A percentile compares a stretch with the other conserved stretches of the same genome.
Evolutionary conservation across 208 protist species (phyloP).

Genomic region (Balamuthia mandrillaris): DNA sequence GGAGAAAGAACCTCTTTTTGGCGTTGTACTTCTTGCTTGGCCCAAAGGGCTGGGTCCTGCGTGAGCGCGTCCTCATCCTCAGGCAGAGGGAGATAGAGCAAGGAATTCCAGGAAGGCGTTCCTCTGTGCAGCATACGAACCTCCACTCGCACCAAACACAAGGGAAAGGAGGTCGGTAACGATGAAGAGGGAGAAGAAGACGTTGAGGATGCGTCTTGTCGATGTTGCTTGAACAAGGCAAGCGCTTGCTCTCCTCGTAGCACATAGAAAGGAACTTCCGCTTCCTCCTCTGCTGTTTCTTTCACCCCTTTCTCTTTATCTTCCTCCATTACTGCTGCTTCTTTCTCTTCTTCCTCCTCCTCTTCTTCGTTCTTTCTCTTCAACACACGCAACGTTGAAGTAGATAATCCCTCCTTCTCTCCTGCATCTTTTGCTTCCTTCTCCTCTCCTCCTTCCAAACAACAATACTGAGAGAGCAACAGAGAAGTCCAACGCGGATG

Average conservation of each 20-base stretch:
- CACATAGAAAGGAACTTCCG: neutral
- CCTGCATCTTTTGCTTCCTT: neutral
- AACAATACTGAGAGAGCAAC: neutral
- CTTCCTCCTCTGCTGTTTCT: neutral
- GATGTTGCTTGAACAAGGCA: neutral
- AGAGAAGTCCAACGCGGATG: conserved; percentile 31
- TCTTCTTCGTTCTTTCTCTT: conserved; percentile 17
- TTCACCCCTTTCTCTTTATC: neutral
- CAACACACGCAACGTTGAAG: too few relatives aligned
- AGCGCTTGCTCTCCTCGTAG: neutral
- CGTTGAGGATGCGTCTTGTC: neutral
- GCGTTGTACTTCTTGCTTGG: too few relatives aligned
- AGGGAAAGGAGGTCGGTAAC: neutral
- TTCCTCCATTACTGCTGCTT: neutral
- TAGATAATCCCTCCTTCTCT: too few relatives aligned
- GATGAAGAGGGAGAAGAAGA: neutral
- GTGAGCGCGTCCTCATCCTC: too few relatives aligned
- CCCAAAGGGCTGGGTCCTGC: too few relatives aligned
- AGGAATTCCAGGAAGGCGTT: conserved; percentile 39
- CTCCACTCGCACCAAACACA: conserved; percentile 30
- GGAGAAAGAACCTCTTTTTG: too few relatives aligned
- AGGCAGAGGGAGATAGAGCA: conserved; percentile 45
- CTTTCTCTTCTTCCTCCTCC: neutral
- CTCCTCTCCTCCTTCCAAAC: neutral
- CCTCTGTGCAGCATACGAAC: conserved; percentile 40